Conservation (phyloP, 148 eudicot genomes). For the Rhododendron griersonianum region DNA sequence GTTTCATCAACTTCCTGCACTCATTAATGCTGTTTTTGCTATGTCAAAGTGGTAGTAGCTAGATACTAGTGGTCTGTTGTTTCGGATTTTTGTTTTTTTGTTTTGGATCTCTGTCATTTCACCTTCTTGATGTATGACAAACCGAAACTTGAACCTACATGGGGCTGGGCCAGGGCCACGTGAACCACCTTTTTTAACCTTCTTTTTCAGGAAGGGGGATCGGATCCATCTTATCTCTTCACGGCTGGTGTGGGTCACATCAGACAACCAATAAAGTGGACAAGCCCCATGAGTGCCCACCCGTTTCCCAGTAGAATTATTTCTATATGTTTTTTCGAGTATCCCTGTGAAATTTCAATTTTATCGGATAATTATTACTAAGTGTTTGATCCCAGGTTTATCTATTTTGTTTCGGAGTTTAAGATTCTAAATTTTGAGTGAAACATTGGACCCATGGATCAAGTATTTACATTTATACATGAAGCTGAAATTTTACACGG, state of each 20-base stretch:
- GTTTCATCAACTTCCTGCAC: no score
- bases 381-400: background rate
- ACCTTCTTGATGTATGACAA: background rate
- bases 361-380: no score
- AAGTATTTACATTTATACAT: no score
- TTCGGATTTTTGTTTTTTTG: background rate
- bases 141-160: background rate
- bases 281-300: background rate
- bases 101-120: background rate
- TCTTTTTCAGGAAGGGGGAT: background rate
- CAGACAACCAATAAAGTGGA: background rate
- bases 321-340: no score
- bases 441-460: no score
- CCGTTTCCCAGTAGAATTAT: background rate
- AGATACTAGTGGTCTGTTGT: background rate
- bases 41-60: background rate
- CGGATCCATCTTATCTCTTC: slow-evolving; percentile 1
- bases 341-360: no score
- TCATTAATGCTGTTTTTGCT: background rate
- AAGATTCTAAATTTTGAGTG: background rate
- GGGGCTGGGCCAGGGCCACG: slow-evolving; percentile 2
- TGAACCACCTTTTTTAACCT: background rate
- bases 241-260: slow-evolving; percentile 4
- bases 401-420: no score
- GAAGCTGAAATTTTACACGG: no score